Evolutionary conservation across 805 yeast species (phyloP), one percentile per base, ranked within the genome.

Genomic region (Ogataea nakhonphanomensis): DNA sequence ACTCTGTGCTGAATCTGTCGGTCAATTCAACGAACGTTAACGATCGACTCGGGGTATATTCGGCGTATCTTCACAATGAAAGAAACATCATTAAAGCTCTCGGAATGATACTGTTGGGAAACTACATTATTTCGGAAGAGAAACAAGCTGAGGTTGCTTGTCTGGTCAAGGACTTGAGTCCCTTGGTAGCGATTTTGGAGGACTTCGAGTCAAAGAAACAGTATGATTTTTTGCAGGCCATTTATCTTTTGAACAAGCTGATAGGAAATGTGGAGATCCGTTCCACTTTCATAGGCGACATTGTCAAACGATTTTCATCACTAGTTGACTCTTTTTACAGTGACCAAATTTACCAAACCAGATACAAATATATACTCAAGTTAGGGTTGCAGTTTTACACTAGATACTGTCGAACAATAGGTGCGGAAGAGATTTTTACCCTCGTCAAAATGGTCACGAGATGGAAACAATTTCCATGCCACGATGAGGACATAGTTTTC

Each of bases 1-100:
- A 44, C 13, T 28, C 41, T 5, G 43, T 37, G 12, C 45, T 51
- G 55, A 47, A 47, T 31, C 32, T 50, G 8, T 49, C 51, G 12
- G 39, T 37, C 20, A 48, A 46, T 34, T 7, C 9, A 10, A 31
- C 49, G 4, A 44, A 34, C 36, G 17, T 12, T 5, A 44, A 48
- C 33, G 52, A 46, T 30, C 40, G 39, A 4, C 29, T 51, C 9
- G 48, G 37, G 15, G 17, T 22, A 24, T 48, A 46, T 30, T 14
- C 36, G 7, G 14, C 17, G 8, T 25, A 45, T 11, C 15, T 44
- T 5, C 8, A 26, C 14, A 24, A 14, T 8, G 26, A 28, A 8
- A 23, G 26, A 3, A 10, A 12, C 23, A 17, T 30, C n/a, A 21
- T 43, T 7, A 28, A 29, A n/a, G 29, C 53, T 5, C 21, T 51